Percentiles rank a stretch among this genome's conserved stretches.
These are phyloP conservation scores for Tuber indicum DNA, from an alignment of 495 filamentous ascomycete genomes.

Conservation along the genomic window DNA sequence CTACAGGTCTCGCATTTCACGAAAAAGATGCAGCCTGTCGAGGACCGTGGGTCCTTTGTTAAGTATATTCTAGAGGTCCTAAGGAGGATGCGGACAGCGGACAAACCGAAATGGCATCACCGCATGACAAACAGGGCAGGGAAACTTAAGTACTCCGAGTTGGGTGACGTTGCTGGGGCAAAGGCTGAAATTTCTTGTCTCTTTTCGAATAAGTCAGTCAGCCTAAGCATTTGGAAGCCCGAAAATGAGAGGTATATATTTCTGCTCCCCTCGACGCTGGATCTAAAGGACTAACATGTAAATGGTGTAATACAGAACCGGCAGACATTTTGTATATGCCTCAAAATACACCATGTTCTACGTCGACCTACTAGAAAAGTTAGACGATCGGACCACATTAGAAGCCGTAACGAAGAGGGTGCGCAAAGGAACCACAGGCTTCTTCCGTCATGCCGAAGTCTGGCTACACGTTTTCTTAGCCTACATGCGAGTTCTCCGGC, in stretches of 20 bases:
- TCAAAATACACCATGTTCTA: conserved; percentile 81
- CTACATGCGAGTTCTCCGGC: conserved; percentile 71
- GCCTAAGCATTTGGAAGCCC: conserved; percentile 72
- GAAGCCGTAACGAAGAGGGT: conserved; percentile 76
- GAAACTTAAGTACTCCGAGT: conserved; percentile 60
- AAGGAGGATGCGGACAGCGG: conserved; percentile 67
- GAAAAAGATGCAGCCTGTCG: conserved; percentile 41
- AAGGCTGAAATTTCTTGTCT: conserved; percentile 36
- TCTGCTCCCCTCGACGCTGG: background rate
- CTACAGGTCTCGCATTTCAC: conserved; percentile 45
- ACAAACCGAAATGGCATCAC: conserved; percentile 97
- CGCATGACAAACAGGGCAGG: conserved; percentile 77
- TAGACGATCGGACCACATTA: conserved; percentile 70
- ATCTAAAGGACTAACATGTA: background rate
- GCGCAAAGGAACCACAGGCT: conserved; percentile 73
- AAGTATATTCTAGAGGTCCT: conserved; percentile 66
- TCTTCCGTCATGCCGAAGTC: conserved; percentile 73
- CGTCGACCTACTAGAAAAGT: conserved; percentile 61
- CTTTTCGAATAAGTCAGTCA: conserved; percentile 36
- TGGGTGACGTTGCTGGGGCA: conserved; percentile 30
- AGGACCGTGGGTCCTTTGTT: conserved; percentile 63
- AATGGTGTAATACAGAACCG: conserved; percentile 44
- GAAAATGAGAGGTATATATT: conserved; percentile 64
- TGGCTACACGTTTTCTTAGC: conserved; percentile 73
- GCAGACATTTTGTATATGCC: conserved; percentile 90